A percentile compares a stretch with the other conserved stretches of the same genome.
Evolutionary conservation across 306 rosid species (phyloP).

Genomic region (Cajanus cajan): DNA sequence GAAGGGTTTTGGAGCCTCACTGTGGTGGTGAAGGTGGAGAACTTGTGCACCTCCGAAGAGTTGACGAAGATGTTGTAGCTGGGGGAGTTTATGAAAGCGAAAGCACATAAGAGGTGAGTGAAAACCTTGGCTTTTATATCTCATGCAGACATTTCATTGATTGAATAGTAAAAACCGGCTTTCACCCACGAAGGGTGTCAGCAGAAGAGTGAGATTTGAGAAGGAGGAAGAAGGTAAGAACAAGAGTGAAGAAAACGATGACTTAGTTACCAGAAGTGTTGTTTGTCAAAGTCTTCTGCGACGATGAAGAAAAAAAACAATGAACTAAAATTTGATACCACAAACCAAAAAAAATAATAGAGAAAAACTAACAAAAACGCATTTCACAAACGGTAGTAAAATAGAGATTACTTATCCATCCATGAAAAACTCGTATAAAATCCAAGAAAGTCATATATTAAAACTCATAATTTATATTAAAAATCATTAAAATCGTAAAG

Average conservation of each 20-base stretch:
- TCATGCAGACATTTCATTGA: constrained; percentile 21
- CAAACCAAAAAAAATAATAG: too few species aligned
- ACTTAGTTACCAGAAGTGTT: too few species aligned
- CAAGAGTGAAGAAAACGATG: not conserved
- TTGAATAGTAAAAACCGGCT: constrained; percentile 40
- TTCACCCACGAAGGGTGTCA: constrained; percentile 23
- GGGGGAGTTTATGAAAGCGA: constrained; percentile 34
- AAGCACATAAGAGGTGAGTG: constrained; percentile 43
- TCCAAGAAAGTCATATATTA: too few species aligned
- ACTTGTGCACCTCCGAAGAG: constrained; percentile 28
- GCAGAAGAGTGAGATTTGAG: constrained; percentile 14
- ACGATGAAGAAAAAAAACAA: too few species aligned
- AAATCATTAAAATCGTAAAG: too few species aligned
- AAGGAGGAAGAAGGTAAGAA: constrained; percentile 1
- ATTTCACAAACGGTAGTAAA: too few species aligned
- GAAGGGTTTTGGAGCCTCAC: constrained; percentile 48
- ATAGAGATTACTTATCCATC: too few species aligned
- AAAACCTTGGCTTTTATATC: constrained; percentile 39
- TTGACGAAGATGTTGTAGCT: constrained; percentile 30
- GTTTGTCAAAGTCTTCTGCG: too few species aligned
- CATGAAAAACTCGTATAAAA: too few species aligned
- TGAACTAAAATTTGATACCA: too few species aligned
- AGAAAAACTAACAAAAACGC: too few species aligned
- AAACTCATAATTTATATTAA: too few species aligned
- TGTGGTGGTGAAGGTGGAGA: constrained; percentile 36